These are phyloP conservation scores for Digitaria exilis DNA, from an alignment of 202 grass and related monocot species.

Conservation along the genomic window DNA sequence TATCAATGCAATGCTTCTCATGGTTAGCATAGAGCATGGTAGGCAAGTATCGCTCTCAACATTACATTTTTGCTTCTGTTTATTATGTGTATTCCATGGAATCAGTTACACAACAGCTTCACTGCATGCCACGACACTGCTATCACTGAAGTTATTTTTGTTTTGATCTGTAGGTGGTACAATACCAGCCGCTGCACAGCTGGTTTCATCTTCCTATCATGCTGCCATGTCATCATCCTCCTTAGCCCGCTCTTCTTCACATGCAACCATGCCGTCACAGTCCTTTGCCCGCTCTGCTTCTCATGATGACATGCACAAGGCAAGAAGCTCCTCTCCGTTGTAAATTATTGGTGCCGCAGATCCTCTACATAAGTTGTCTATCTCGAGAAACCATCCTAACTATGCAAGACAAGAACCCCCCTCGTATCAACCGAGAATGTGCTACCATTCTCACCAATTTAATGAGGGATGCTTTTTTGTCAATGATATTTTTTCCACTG, in stretches of 20 bases:
- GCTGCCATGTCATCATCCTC: slow-evolving; percentile 61
- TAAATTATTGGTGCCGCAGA: slow-evolving; percentile 7
- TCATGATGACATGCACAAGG: slow-evolving; percentile 58
- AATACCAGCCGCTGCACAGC: slow-evolving; percentile 79
- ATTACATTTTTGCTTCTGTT: neutral
- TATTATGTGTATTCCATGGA: neutral
- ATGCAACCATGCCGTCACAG: slow-evolving; percentile 14
- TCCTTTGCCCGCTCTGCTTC: slow-evolving; percentile 34
- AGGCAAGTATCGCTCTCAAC: neutral
- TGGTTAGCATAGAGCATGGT: neutral
- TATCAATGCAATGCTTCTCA: neutral
- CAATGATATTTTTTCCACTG: neutral
- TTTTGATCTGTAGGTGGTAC: slow-evolving; percentile 61
- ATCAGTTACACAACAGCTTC: neutral
- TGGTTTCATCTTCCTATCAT: slow-evolving; percentile 75
- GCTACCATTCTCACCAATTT: neutral
- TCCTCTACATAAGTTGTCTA: neutral
- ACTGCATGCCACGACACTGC: neutral
- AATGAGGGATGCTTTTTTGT: slow-evolving; percentile 3
- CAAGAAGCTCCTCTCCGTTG: slow-evolving; percentile 53
- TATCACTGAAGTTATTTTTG: slow-evolving; percentile 4
- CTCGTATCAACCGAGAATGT: neutral
- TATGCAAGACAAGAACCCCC: neutral
- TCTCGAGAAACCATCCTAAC: neutral
- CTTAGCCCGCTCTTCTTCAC: slow-evolving; percentile 39